Percentiles rank a stretch among this genome's conserved stretches.
Evolutionary conservation across 768 basidiomycete species (phyloP).

Genomic region (Lyophyllum shimeji): DNA sequence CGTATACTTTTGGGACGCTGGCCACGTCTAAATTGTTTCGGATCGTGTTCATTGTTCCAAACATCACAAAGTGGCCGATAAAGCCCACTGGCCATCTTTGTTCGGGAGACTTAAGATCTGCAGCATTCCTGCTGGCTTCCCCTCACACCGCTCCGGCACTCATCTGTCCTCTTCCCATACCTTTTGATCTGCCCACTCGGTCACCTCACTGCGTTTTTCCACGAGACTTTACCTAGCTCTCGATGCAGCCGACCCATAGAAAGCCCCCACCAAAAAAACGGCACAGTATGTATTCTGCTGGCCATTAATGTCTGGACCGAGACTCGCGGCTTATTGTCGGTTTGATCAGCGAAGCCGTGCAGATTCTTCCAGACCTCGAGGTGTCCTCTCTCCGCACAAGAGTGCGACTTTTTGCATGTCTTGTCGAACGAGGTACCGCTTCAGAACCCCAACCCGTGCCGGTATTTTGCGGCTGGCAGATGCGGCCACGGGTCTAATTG

Average conservation of each 20-base stretch:
- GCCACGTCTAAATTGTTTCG: slow-evolving; percentile 21
- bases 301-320: neutral
- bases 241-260: slow-evolving; percentile 25
- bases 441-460: slow-evolving; percentile 26
- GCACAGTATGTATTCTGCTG: slow-evolving; percentile 32
- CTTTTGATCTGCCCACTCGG: slow-evolving; percentile 1
- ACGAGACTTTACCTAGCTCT: neutral
- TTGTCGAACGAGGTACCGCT: slow-evolving; percentile 25
- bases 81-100: slow-evolving; percentile 24
- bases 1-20: slow-evolving; percentile 25
- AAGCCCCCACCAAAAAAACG: slow-evolving; percentile 38
- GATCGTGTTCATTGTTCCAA: slow-evolving; percentile 30
- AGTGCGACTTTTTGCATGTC: slow-evolving; percentile 49
- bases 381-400: slow-evolving; percentile 43
- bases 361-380: slow-evolving; percentile 43
- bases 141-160: neutral
- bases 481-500: slow-evolving; percentile 38
- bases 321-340: slow-evolving; percentile 12
- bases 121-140: slow-evolving; percentile 3
- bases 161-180: neutral
- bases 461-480: slow-evolving; percentile 34
- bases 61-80: slow-evolving; percentile 20
- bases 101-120: slow-evolving; percentile 27
- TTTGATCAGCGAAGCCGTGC: slow-evolving; percentile 45
- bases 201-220: slow-evolving; percentile 8